These are phyloP conservation scores for Saccharomycopsis hybrid DNA, from an alignment of 1,139 yeast genomes.

Conservation along the genomic window DNA sequence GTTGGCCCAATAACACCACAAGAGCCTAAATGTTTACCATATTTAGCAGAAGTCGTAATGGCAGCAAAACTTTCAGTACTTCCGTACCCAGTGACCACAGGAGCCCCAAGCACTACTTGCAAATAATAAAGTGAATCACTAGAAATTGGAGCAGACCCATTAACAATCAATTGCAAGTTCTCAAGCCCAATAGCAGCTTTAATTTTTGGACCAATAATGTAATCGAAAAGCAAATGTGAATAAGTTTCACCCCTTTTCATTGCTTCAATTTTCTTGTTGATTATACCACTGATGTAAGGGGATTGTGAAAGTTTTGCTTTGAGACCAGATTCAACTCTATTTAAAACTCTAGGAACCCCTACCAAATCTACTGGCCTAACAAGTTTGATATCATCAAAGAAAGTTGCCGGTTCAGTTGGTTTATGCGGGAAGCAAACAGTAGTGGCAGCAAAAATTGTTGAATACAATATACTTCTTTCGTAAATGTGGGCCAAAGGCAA, in stretches of 20 bases:
- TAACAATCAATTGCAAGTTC: constrained; percentile 32
- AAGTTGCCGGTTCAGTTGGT: constrained; percentile 24
- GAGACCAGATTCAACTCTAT: constrained; percentile 45
- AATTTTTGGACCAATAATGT: constrained; percentile 32
- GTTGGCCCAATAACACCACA: constrained; percentile 47
- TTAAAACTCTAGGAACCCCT: constrained; percentile 58
- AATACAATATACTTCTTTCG: not conserved
- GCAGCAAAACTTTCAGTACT: constrained; percentile 46
- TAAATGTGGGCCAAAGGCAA: constrained; percentile 14
- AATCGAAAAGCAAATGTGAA: constrained; percentile 14
- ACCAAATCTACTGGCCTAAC: constrained; percentile 45
- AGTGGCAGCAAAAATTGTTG: constrained; percentile 20
- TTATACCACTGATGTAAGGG: constrained; percentile 29
- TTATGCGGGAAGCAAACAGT: constrained; percentile 37
- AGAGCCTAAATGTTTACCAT: too few species aligned
- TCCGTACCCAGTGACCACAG: constrained; percentile 52
- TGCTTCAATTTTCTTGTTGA: constrained; percentile 29
- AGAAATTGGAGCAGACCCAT: constrained; percentile 62
- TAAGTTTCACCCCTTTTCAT: constrained; percentile 22
- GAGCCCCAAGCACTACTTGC: constrained; percentile 1
- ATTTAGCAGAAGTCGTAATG: constrained; percentile 45
- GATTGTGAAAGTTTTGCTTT: constrained; percentile 31
- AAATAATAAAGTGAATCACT: constrained; percentile 30
- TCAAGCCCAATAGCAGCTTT: constrained; percentile 47
- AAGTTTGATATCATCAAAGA: constrained; percentile 46